Percentiles rank a stretch among this genome's conserved stretches.
Conservation (phyloP, 306 rosid species). For the Fagus sylvatica region DNA sequence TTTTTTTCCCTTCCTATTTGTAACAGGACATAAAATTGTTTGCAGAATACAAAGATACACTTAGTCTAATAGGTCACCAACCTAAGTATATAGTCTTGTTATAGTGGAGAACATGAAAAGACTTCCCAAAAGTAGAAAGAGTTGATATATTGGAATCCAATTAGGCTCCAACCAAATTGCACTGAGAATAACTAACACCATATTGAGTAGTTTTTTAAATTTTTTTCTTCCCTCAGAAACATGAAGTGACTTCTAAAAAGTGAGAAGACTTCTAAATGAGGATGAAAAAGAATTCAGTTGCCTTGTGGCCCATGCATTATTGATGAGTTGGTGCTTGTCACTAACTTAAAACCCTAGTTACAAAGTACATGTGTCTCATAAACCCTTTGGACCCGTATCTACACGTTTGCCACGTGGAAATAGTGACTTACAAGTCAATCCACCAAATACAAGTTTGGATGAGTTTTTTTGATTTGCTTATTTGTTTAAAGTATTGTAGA, state of each 20-base stretch:
- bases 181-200: background rate
- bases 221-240: background rate
- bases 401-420: background rate
- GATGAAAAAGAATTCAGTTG: background rate
- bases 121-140: background rate
- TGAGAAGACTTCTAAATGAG: background rate
- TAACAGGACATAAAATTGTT: background rate
- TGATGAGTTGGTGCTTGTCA: background rate
- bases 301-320: background rate
- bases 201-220: background rate
- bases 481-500: background rate
- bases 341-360: background rate
- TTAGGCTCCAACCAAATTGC: background rate
- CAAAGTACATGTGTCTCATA: background rate
- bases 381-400: background rate
- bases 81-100: background rate
- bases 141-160: background rate
- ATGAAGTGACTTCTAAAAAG: constrained; percentile 9
- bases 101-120: background rate
- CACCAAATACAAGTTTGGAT: background rate
- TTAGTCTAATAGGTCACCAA: background rate
- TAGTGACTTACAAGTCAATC: background rate
- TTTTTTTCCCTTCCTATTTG: background rate
- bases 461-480: background rate
- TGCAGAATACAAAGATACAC: background rate